phyloP scores from a whole-genome alignment of 345 rosid genomes.

The Populus nigra region DNA sequence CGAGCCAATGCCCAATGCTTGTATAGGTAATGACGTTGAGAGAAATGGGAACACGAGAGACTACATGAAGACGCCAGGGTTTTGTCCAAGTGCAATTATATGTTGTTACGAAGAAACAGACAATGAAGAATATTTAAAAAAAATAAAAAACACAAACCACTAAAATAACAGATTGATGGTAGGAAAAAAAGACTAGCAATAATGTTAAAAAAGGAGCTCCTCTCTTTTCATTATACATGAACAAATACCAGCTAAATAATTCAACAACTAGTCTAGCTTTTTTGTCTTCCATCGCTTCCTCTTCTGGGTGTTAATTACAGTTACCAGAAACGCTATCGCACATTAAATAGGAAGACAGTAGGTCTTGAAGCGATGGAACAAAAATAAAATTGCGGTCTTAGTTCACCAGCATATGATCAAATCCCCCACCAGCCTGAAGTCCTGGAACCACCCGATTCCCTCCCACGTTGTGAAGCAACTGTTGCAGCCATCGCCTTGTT shows the following conservation, averaged over 20 bases:
- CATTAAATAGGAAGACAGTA: background rate
- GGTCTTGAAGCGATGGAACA: background rate
- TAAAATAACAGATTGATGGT: background rate
- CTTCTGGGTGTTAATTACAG: background rate
- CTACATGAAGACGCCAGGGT: too few relatives aligned
- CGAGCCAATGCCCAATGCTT: too few relatives aligned
- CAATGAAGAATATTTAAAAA: too few relatives aligned
- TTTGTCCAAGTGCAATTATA: too few relatives aligned
- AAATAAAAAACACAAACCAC: too few relatives aligned
- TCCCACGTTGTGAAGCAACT: conserved; percentile 81
- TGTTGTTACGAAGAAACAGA: too few relatives aligned
- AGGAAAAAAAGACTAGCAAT: background rate
- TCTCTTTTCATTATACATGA: background rate
- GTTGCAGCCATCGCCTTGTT: conserved; percentile 91
- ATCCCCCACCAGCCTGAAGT: conserved; percentile 67
- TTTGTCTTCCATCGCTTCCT: background rate
- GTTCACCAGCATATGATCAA: conserved; percentile 73
- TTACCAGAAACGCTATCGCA: background rate
- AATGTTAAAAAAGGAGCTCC: background rate
- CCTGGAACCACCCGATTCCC: conserved; percentile 60
- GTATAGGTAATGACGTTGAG: too few relatives aligned
- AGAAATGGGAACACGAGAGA: too few relatives aligned
- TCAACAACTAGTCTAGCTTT: background rate
- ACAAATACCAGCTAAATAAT: background rate
- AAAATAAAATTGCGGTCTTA: conserved; percentile 15